Base-by-base conservation (phyloP, 441 rosid genomes). In the Arabidopsis lyrata region DNA sequence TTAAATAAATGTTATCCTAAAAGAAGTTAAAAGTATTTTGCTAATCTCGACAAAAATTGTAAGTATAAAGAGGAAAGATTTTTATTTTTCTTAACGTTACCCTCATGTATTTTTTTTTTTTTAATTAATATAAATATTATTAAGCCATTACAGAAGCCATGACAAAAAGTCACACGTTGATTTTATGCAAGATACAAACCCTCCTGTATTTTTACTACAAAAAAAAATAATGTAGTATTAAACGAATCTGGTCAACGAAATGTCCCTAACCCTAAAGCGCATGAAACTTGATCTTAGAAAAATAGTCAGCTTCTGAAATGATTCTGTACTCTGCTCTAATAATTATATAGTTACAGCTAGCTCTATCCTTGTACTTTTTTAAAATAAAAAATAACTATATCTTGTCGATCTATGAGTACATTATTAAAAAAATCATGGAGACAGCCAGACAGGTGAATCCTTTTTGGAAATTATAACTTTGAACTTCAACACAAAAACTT, bases 261-360 rank as follows among this genome's bases (percentile, higher is more conserved):
- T 18, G 54, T 36, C 66, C 15, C 11, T 31, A 57, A 31, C 66
- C 15, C n/a, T 39, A 57, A 57, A 39, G 66, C 54, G 69, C 54
- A 72, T 72, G 80, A 77, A 77, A 77, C 45, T 77, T 77, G 81
- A 36, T 60, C n/a, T 72, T 72, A 66, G 68, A 66, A 66, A 72
- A 77, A 59, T 66, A 64, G 69, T 71, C 68, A 34, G 69, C 68
- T 72, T 72, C 73, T 77, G 73, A 53, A 59, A 77, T 72, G 77
- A 72, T 76, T 76, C 72, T 77, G 63, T 70, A 70, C 76, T 77
- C 24, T 24, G 13, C 41, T 72, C 47, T 59, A 52, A 55, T 58
- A 24, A 59, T 50, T 50, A 65, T 59, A 42, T 34, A 8, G 18
- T 77, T 70, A 49, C 72, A 76, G 76, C 76, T 76, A 76, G 76